phyloP scores from a whole-genome alignment of 140 eudicot species.

The Artemisia princeps region DNA sequence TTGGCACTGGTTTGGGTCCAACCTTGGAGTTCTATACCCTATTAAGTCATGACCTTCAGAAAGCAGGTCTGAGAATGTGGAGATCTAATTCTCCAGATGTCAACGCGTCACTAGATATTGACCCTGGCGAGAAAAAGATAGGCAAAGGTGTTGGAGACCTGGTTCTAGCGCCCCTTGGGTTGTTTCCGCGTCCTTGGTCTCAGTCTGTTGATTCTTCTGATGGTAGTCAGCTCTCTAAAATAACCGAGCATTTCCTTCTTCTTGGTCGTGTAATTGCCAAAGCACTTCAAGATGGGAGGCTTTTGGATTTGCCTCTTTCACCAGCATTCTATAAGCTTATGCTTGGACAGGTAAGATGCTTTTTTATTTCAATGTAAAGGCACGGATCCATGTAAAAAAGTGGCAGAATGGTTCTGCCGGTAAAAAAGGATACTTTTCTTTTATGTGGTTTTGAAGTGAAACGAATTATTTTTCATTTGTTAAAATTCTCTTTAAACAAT shows the following conservation, averaged over 20 bases:
- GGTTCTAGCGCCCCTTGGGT: conserved; percentile 68
- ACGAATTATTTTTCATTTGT: too few species aligned
- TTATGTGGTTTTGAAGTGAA: too few species aligned
- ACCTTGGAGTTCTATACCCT: conserved; percentile 91
- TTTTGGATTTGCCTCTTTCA: conserved; percentile 61
- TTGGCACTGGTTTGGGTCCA: conserved; percentile 96
- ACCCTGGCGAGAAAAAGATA: too few species aligned
- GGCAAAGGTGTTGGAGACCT: conserved; percentile 19
- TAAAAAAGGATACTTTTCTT: neutral
- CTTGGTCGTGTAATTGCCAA: conserved; percentile 94
- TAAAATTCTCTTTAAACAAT: neutral
- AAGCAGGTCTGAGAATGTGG: conserved; percentile 75
- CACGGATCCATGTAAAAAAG: conserved; percentile 16
- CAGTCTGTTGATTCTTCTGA: conserved; percentile 44
- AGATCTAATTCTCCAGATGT: conserved; percentile 48
- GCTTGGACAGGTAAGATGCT: conserved; percentile 63
- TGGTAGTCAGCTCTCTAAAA: conserved; percentile 52
- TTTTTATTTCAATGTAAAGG: too few species aligned
- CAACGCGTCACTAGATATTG: too few species aligned
- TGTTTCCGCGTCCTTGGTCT: conserved; percentile 92
- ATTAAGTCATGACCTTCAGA: conserved; percentile 84
- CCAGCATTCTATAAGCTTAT: conserved; percentile 77
- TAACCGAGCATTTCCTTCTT: conserved; percentile 52
- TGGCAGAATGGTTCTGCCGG: conserved; percentile 10
- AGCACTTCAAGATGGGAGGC: conserved; percentile 97